Conservation (phyloP, 2,329 filamentous ascomycete species). For the Cladosporium cucumerinum region DNA sequence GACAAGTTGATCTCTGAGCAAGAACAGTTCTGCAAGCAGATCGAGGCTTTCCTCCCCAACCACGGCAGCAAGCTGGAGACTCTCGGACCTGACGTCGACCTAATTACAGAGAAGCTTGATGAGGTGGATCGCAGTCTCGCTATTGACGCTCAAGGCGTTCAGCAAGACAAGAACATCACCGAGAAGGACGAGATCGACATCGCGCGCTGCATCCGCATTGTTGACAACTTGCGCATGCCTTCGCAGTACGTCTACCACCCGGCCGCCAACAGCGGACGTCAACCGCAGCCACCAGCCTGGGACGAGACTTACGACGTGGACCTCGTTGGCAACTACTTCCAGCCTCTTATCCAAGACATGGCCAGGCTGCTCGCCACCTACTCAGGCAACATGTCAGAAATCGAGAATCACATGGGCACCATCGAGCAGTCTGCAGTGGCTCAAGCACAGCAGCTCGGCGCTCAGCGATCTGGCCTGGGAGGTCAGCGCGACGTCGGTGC, state of each 20-base stretch:
- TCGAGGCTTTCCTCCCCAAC: conserved; percentile 62
- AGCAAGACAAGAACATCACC: conserved; percentile 54
- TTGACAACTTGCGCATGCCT: conserved; percentile 72
- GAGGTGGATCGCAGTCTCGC: conserved; percentile 62
- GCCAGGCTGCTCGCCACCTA: conserved; percentile 41
- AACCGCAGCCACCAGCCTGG: conserved; percentile 16
- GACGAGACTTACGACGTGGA: conserved; percentile 41
- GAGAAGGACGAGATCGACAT: conserved; percentile 68
- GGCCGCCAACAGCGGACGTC: conserved; percentile 21
- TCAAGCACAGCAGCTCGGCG: conserved; percentile 42
- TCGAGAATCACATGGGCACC: conserved; percentile 48
- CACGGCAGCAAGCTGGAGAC: conserved; percentile 63
- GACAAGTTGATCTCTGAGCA: conserved; percentile 79
- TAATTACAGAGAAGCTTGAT: conserved; percentile 59
- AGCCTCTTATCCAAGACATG: conserved; percentile 39
- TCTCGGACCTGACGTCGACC: conserved; percentile 63
- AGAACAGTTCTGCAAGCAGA: conserved; percentile 71
- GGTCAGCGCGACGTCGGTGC: conserved; percentile 25
- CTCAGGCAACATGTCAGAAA: conserved; percentile 44
- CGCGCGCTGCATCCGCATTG: conserved; percentile 67
- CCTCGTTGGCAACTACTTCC: conserved; percentile 46
- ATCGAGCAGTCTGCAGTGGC: conserved; percentile 45
- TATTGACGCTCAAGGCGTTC: conserved; percentile 60
- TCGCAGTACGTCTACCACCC: conserved; percentile 55
- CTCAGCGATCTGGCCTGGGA: conserved; percentile 26